Evolutionary conservation across 2,329 filamentous ascomycete species (phyloP), one percentile per base, ranked within the genome.

Genomic region (Plenodomus tracheiphilus): DNA sequence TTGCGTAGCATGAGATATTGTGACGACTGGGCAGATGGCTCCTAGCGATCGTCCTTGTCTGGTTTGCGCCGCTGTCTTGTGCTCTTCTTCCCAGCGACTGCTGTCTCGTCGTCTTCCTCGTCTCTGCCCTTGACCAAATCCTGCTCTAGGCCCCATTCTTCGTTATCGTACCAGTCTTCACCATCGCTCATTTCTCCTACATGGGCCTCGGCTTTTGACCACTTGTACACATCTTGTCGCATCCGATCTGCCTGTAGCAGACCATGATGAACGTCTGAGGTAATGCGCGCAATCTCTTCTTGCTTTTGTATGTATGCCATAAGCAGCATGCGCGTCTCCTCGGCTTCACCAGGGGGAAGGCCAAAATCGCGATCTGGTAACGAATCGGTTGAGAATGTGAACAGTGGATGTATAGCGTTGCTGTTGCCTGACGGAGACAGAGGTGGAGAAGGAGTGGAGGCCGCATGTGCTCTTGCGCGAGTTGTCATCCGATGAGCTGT

Each of bases 151-250:
- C 82, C 83, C 88, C 89, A 93, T 73, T 90, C 87, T 44, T 90
- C 86, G 64, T 83, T 83, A 71, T 95, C 90, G 66, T 91, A 92
- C 88, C 89, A 95, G 68, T 95, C 90, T 75, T 95, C 90, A 10
- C 89, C 89, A 67, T 95, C 90, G 42, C 87, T 91, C 85, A 94
- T 85, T 69, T 92, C 88, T 41, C 85, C 82, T 15, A 85, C 71
- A 65, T 93, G 89, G 18, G 81, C 88, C 73, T 93, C 89, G 1
- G 89, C 86, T 68, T 91, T 90, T 58, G 85, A 81, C 86, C 88
- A 91, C 58, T 83, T 82, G 66, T 87, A 80, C 2, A 94, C 88
- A 17, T 85, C 81, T 61, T 83, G 84, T 21, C 89, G 81, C 70
- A 88, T 80, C 38, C 88, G 81, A 59, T 93, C 85, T 1, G 88